These are phyloP conservation scores for Sclerotinia sclerotiorum DNA, from an alignment of 2,329 filamentous ascomycete genomes.

Conservation along the genomic window DNA sequence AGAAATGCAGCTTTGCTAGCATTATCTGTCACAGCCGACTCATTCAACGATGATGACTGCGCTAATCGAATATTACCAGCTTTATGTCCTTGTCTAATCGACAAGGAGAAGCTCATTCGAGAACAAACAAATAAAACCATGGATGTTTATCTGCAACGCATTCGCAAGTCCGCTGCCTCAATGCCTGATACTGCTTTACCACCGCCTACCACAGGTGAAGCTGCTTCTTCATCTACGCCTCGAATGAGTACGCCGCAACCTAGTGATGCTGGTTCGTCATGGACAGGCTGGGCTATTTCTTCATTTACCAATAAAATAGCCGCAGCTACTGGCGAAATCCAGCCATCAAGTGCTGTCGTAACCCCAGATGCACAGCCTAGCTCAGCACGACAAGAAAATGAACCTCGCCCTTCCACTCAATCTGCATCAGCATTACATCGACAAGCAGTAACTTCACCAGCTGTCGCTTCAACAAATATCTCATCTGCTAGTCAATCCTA, in stretches of 20 bases:
- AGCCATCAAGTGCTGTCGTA: constrained; percentile 50
- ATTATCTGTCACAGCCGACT: constrained; percentile 77
- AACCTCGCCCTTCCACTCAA: constrained; percentile 40
- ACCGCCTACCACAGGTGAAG: constrained; percentile 54
- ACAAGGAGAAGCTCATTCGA: constrained; percentile 93
- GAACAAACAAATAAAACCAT: constrained; percentile 89
- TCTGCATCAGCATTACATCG: constrained; percentile 61
- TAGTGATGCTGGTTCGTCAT: constrained; percentile 61
- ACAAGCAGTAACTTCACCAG: constrained; percentile 57
- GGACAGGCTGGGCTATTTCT: constrained; percentile 97
- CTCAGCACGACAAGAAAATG: constrained; percentile 44
- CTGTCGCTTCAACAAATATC: constrained; percentile 46
- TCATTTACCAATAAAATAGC: constrained; percentile 96
- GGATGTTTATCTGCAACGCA: constrained; percentile 78
- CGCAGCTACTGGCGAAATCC: constrained; percentile 81
- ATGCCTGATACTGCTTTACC: constrained; percentile 82
- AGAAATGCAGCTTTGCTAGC: constrained; percentile 87
- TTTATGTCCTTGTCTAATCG: constrained; percentile 80
- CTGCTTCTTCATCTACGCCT: constrained; percentile 51
- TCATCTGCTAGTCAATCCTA: constrained; percentile 51
- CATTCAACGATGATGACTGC: constrained; percentile 87
- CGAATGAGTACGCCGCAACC: constrained; percentile 78
- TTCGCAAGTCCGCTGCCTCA: constrained; percentile 72
- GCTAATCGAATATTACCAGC: constrained; percentile 79
- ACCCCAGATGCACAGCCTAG: constrained; percentile 46